Conservation (phyloP, 805 yeast species). For the Cyberlindnera euphorbiiphila region DNA sequence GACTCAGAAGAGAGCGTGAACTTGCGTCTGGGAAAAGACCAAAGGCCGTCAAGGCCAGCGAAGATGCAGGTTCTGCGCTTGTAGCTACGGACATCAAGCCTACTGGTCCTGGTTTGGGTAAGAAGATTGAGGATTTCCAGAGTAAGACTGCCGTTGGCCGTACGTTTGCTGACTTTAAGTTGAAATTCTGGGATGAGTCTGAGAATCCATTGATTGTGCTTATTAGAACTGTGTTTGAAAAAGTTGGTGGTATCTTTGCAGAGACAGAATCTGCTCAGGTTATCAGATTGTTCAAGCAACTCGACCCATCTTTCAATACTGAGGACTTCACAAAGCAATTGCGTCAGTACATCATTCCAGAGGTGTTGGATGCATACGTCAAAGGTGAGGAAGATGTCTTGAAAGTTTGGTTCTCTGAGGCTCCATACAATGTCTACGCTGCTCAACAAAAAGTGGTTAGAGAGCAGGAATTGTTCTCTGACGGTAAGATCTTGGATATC, state of each 20-base stretch:
- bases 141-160: conserved; percentile 70
- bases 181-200: conserved; percentile 16
- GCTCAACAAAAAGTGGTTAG: conserved; percentile 90
- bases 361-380: conserved; percentile 90
- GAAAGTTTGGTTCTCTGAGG: conserved; percentile 92
- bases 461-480: conserved; percentile 88
- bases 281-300: conserved; percentile 74
- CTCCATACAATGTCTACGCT: conserved; percentile 91
- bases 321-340: conserved; percentile 77
- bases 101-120: conserved; percentile 62
- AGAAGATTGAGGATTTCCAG: conserved; percentile 62
- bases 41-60: conserved; percentile 70
- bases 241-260: conserved; percentile 74
- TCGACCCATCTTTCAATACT: conserved; percentile 84
- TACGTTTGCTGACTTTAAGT: conserved; percentile 44
- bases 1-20: conserved; percentile 61
- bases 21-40: conserved; percentile 55
- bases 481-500: conserved; percentile 87
- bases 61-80: conserved; percentile 76
- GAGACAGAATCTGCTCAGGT: conserved; percentile 97
- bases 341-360: conserved; percentile 92
- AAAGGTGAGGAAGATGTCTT: conserved; percentile 82
- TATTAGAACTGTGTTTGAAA: conserved; percentile 74
- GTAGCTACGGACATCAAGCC: conserved; percentile 80
- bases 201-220: conserved; percentile 65